A percentile compares a stretch with the other conserved stretches of the same genome.
Conservation (phyloP, 169 alveolate genomes). For the Plasmodium relictum region DNA sequence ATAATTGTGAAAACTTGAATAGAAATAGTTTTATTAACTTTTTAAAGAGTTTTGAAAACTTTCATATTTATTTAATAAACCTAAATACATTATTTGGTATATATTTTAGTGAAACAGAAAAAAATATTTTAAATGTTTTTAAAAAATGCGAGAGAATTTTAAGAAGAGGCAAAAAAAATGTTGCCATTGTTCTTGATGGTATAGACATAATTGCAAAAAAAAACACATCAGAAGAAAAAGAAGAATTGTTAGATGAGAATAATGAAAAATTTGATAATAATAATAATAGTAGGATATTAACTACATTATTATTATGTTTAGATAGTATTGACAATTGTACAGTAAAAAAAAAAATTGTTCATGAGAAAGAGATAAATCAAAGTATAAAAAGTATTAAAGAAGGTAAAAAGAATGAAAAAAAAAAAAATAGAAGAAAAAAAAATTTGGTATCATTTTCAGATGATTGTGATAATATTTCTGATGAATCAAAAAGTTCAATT, state of each 20-base stretch:
- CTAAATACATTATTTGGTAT: conserved; percentile 66
- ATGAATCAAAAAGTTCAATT: neutral
- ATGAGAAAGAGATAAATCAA: neutral
- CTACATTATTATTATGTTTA: conserved; percentile 55
- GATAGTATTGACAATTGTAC: conserved; percentile 63
- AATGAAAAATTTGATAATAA: neutral
- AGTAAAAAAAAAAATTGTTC: neutral
- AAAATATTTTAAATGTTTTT: conserved; percentile 49
- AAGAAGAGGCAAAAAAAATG: neutral
- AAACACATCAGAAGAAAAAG: neutral
- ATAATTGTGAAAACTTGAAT: conserved; percentile 62
- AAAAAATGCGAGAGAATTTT: conserved; percentile 24
- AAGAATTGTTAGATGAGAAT: neutral
- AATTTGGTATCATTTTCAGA: neutral
- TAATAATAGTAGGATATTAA: conserved; percentile 22
- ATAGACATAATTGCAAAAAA: conserved; percentile 43
- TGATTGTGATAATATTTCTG: neutral
- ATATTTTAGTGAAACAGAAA: conserved; percentile 67
- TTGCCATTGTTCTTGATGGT: conserved; percentile 55
- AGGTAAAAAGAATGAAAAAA: neutral
- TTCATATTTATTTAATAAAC: conserved; percentile 32
- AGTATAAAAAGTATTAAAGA: neutral
- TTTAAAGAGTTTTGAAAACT: conserved; percentile 12
- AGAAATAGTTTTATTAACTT: conserved; percentile 16
- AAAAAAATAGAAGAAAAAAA: neutral